phyloP scores from a whole-genome alignment of 2,329 filamentous ascomycete genomes.

The Ceratocystis diversiconidia region DNA sequence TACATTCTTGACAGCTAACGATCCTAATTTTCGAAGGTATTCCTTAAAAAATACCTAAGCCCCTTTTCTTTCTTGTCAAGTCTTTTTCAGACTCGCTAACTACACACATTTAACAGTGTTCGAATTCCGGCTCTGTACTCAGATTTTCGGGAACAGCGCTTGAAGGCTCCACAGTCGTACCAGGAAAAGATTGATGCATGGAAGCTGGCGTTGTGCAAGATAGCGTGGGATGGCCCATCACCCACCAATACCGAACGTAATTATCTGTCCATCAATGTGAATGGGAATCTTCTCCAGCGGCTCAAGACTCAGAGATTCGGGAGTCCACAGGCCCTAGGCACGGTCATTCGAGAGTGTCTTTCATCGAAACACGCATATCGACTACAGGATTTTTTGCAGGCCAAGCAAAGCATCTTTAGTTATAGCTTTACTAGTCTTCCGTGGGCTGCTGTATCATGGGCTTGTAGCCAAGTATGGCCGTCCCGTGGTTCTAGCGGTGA shows the following conservation, averaged over 20 bases:
- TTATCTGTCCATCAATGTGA: constrained; percentile 38
- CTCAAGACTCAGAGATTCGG: constrained; percentile 69
- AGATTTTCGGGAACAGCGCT: constrained; percentile 62
- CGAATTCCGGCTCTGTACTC: constrained; percentile 78
- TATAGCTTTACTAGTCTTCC: constrained; percentile 52
- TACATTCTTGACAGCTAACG: constrained; percentile 47
- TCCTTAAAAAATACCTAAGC: neutral
- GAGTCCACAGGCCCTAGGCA: constrained; percentile 63
- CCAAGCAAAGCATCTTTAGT: constrained; percentile 57
- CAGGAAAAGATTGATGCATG: constrained; percentile 66
- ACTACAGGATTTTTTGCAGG: constrained; percentile 50
- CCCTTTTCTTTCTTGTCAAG: neutral
- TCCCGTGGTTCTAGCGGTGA: constrained; percentile 33
- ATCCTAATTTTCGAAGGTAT: constrained; percentile 47
- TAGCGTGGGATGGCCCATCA: constrained; percentile 47
- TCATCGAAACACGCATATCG: constrained; percentile 55
- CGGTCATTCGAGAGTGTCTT: constrained; percentile 63
- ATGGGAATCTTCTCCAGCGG: constrained; percentile 51
- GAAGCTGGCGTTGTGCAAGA: constrained; percentile 58
- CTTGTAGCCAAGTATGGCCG: constrained; percentile 54
- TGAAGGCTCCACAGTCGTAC: constrained; percentile 74
- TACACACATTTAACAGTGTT: constrained; percentile 35
- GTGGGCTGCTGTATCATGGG: constrained; percentile 62
- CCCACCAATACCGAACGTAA: constrained; percentile 31
- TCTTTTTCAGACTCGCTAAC: neutral